A percentile compares a stretch with the other conserved stretches of the same genome.
These are phyloP conservation scores for Fusarium duplospermum DNA, from an alignment of 2,329 filamentous ascomycete genomes.

Conservation along the genomic window DNA sequence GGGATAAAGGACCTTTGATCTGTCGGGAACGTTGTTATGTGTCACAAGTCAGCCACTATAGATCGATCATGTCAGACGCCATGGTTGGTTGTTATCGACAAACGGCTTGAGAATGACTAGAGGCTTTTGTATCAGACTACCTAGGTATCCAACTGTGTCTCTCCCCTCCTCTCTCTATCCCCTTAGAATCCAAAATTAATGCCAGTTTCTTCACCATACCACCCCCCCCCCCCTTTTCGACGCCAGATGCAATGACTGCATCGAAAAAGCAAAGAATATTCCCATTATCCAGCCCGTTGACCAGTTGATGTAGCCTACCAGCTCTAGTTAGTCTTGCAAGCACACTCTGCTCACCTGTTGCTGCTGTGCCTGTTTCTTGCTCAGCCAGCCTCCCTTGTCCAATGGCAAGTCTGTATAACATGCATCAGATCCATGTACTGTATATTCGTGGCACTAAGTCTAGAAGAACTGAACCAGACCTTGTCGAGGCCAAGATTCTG, in stretches of 20 bases:
- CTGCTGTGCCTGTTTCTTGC: background rate
- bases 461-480: background rate
- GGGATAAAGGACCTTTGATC: background rate
- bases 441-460: background rate
- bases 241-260: background rate
- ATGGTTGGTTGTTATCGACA: background rate
- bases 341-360: slow-evolving; percentile 1
- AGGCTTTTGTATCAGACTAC: background rate
- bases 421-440: background rate
- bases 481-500: background rate
- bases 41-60: background rate
- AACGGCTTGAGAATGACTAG: background rate
- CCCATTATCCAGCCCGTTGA: background rate
- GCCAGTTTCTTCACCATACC: background rate
- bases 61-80: background rate
- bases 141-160: background rate
- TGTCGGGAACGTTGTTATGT: background rate
- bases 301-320: slow-evolving; percentile 7
- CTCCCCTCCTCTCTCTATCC: background rate
- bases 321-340: background rate
- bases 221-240: background rate
- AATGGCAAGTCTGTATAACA: background rate
- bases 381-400: background rate
- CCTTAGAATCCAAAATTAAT: background rate
- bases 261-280: background rate